Evolutionary conservation across 495 filamentous ascomycete genomes (phyloP).

Genomic region (Lindgomyces ingoldianus): DNA sequence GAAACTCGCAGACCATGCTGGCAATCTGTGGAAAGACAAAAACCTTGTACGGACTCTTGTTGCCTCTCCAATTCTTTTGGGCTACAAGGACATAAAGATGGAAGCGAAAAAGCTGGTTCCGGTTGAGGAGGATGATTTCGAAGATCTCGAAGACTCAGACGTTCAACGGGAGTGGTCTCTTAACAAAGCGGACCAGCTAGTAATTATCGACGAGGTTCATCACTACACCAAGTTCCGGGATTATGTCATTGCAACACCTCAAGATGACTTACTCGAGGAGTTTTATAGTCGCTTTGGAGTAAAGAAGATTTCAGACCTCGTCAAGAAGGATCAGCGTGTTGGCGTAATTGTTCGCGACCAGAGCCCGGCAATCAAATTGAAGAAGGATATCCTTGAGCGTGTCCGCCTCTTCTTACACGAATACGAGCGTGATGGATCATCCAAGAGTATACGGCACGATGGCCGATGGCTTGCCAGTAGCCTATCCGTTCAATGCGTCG

Average conservation of each 20-base stretch:
- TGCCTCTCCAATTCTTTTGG: slow-evolving; percentile 73
- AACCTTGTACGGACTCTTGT: slow-evolving; percentile 74
- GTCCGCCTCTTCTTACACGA: slow-evolving; percentile 85
- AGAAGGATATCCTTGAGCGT: slow-evolving; percentile 80
- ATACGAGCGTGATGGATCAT: slow-evolving; percentile 53
- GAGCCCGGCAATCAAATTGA: slow-evolving; percentile 57
- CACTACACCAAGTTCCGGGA: slow-evolving; percentile 82
- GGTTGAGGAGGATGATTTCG: slow-evolving; percentile 51
- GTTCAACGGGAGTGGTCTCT: slow-evolving; percentile 77
- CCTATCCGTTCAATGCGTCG: slow-evolving; percentile 73
- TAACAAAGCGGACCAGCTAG: slow-evolving; percentile 65
- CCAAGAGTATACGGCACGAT: slow-evolving; percentile 69
- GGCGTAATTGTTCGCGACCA: slow-evolving; percentile 58
- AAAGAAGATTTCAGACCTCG: slow-evolving; percentile 57
- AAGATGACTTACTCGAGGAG: slow-evolving; percentile 80
- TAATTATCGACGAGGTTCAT: slow-evolving; percentile 83
- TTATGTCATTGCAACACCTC: slow-evolving; percentile 76
- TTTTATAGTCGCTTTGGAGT: slow-evolving; percentile 74
- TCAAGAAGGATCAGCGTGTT: slow-evolving; percentile 62
- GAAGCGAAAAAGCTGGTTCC: slow-evolving; percentile 38
- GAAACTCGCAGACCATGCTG: slow-evolving; percentile 69
- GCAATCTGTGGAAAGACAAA: slow-evolving; percentile 73
- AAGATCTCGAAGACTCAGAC: slow-evolving; percentile 65
- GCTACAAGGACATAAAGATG: slow-evolving; percentile 57
- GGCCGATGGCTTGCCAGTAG: slow-evolving; percentile 87